phyloP scores from a whole-genome alignment of 352 stramenopile genomes.

The Globisporangium alternatum region DNA sequence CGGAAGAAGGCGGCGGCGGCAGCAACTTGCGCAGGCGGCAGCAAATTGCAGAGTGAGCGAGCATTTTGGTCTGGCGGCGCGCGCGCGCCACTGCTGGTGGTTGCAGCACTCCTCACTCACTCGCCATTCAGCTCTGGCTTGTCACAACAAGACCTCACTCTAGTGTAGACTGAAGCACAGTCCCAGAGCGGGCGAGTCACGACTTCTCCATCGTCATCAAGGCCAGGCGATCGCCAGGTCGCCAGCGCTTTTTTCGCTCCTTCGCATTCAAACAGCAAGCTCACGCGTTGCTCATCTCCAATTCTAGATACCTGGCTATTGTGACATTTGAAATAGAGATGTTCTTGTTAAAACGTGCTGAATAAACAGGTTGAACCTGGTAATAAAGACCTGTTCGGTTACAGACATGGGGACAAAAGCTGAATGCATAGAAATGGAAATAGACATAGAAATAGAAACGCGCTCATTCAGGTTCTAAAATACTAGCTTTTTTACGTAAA shows the following conservation, averaged over 20 bases:
- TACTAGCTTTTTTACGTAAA: neutral
- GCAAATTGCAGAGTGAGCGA: slow-evolving; percentile 34
- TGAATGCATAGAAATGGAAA: slow-evolving; percentile 10
- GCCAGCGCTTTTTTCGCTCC: neutral
- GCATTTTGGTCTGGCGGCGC: neutral
- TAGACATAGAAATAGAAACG: neutral
- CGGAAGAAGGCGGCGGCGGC: slow-evolving; percentile 9
- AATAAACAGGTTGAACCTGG: neutral
- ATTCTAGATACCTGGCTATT: neutral
- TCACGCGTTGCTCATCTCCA: neutral
- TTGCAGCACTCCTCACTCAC: neutral
- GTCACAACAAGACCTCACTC: neutral
- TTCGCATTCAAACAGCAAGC: slow-evolving; percentile 5
- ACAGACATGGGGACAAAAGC: neutral
- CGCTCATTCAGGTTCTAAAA: neutral
- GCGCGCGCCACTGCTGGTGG: neutral
- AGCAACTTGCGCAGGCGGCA: slow-evolving; percentile 28
- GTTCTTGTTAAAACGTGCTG: no score
- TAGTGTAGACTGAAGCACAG: neutral
- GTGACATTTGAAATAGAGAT: neutral
- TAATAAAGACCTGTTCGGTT: neutral
- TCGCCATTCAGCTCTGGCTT: neutral
- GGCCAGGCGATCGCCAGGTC: slow-evolving; percentile 7
- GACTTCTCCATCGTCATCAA: neutral
- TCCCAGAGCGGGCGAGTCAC: neutral